phyloP scores from a whole-genome alignment of 2,329 filamentous ascomycete species.

The Xylariaceae sp. region DNA sequence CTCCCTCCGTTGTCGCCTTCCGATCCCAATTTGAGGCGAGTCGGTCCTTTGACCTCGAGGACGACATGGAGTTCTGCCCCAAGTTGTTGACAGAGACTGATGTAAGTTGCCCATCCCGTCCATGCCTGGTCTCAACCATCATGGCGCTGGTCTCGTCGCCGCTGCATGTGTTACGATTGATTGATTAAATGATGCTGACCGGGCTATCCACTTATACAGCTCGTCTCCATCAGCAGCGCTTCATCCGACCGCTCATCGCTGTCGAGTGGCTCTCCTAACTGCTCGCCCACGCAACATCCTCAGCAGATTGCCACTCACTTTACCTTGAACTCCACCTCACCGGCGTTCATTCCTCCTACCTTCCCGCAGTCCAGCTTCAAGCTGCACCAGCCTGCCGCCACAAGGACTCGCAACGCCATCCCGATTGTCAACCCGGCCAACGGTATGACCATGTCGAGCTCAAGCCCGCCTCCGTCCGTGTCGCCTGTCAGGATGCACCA shows the following conservation, averaged over 20 bases:
- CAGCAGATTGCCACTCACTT: slow-evolving; percentile 73
- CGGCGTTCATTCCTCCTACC: slow-evolving; percentile 59
- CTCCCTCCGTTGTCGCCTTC: slow-evolving; percentile 70
- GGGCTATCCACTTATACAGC: slow-evolving; percentile 47
- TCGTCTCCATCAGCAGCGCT: slow-evolving; percentile 85
- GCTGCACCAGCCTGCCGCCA: slow-evolving; percentile 84
- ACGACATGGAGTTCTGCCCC: slow-evolving; percentile 94
- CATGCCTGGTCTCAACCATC: neutral
- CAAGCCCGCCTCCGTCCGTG: slow-evolving; percentile 75
- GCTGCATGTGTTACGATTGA: neutral
- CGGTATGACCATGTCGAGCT: slow-evolving; percentile 79
- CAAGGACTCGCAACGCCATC: slow-evolving; percentile 88
- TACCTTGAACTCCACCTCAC: slow-evolving; percentile 63
- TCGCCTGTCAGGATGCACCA: slow-evolving; percentile 59
- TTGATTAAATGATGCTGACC: slow-evolving; percentile 10
- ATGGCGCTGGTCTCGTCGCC: neutral
- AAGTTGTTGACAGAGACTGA: slow-evolving; percentile 87
- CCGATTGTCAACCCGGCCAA: slow-evolving; percentile 96
- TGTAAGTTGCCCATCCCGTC: slow-evolving; percentile 52
- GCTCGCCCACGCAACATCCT: slow-evolving; percentile 84
- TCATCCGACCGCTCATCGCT: slow-evolving; percentile 90
- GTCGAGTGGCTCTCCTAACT: slow-evolving; percentile 87
- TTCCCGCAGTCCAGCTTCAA: slow-evolving; percentile 66
- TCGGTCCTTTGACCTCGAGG: slow-evolving; percentile 89
- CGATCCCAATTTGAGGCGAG: slow-evolving; percentile 85